Conservation (phyloP, 768 basidiomycete genomes). For the Scleroderma bovista region DNA sequence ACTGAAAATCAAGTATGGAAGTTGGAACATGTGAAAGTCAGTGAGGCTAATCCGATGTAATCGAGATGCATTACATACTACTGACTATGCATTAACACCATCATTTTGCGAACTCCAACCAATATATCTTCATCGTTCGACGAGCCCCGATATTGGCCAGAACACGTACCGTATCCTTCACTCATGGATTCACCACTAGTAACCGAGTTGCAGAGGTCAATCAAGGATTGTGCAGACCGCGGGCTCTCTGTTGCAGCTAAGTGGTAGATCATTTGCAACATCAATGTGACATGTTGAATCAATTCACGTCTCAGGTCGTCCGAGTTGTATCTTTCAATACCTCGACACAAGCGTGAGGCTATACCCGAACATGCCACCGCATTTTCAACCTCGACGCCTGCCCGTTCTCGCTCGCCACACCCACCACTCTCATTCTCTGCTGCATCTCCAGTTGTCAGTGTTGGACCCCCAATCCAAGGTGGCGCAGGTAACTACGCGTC, state of each 20-base stretch:
- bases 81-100: no score
- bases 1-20: background rate
- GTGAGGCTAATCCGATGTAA: no score
- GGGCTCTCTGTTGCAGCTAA: constrained; percentile 68
- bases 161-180: background rate
- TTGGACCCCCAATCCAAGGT: constrained; percentile 31
- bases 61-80: no score
- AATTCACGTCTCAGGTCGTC: constrained; percentile 52
- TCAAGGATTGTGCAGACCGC: constrained; percentile 69
- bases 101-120: no score
- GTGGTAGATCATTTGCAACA: constrained; percentile 47
- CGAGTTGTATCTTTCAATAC: constrained; percentile 63
- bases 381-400: constrained; percentile 59
- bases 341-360: constrained; percentile 39
- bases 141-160: background rate
- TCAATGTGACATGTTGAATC: constrained; percentile 9
- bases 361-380: constrained; percentile 21
- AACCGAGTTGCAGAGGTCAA: constrained; percentile 53
- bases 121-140: background rate
- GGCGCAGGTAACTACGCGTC: constrained; percentile 8
- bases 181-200: constrained; percentile 46
- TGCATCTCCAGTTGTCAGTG: constrained; percentile 18
- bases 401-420: constrained; percentile 40
- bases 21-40: no score
- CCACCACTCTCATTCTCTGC: constrained; percentile 32